Base-by-base conservation (phyloP, 768 basidiomycete genomes). In the Stropharia rugosoannulata region DNA sequence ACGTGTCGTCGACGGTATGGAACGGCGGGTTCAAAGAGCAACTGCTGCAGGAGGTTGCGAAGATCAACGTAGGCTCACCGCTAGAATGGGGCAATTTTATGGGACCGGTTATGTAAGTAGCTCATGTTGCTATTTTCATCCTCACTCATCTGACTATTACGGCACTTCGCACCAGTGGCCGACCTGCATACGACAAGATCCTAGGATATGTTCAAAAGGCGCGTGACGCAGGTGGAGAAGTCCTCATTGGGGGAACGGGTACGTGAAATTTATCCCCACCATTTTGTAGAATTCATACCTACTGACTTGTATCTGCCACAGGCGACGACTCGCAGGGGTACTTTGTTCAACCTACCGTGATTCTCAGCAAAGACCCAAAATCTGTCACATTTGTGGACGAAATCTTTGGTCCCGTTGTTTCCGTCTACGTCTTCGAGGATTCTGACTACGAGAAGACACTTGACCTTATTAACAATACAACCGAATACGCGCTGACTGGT, bases 391-490 rank as follows among this genome's bases (percentile, higher is more conserved):
- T 99, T 84, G 82, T 81, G 6, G 92, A 98, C 62, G 97, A 99
- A 74, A 91, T 99, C 64, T 98, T 99, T 64, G 97, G 97, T 1
- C 97, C 97, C 22, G 95, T 98, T 36, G 64, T 98, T 50, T 96
- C 95, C 36, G 93, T 90, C 55, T 98, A 83, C 72, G 87, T 98
- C 2, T 99, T 88, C 68, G 85, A 93, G 57, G 96, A 98, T 66
- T 80, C 73, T 16, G 83, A 96, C 55, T 97, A 82, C 61, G 93
- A 97, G 57, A 77, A 90, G 73, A 96, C 90, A 0, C 81, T 93
- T 60, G 86, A 93, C 40, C 73, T 98, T 48, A 86, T 98, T 66
- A 90, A 98, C 74, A 76, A 77, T 18, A 91, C 95, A 0, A 90
- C 94, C 29, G 75, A 80, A 44, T 99, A 99, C 70, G 97, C 86